These are phyloP conservation scores for Stylonectria norvegica DNA, from an alignment of 2,329 filamentous ascomycete genomes.

Conservation along the genomic window DNA sequence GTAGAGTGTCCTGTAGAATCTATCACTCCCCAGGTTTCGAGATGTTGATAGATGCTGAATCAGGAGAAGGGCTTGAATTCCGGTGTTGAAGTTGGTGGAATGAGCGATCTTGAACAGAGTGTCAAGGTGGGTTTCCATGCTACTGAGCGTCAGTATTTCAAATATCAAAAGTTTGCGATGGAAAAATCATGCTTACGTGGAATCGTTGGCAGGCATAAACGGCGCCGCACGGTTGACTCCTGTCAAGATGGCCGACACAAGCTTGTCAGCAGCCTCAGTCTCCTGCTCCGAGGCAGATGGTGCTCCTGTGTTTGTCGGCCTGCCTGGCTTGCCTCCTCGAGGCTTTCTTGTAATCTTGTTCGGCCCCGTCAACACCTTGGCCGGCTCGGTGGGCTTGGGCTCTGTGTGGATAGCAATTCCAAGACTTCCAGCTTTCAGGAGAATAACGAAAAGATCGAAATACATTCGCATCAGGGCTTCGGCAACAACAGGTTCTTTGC, in stretches of 20 bases:
- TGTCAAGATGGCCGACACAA: slow-evolving; percentile 86
- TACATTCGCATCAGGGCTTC: slow-evolving; percentile 84
- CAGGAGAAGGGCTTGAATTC: slow-evolving; percentile 89
- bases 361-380: slow-evolving; percentile 15
- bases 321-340: slow-evolving; percentile 16
- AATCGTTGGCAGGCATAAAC: slow-evolving; percentile 78
- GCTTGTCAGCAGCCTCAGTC: slow-evolving; percentile 70
- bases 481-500: slow-evolving; percentile 76
- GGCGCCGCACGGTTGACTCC: slow-evolving; percentile 96
- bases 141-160: slow-evolving; percentile 28
- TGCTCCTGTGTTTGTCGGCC: slow-evolving; percentile 7
- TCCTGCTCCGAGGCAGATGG: slow-evolving; percentile 53
- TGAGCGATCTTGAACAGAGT: slow-evolving; percentile 95
- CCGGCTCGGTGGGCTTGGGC: slow-evolving; percentile 36
- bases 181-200: slow-evolving; percentile 66
- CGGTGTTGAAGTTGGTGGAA: slow-evolving; percentile 98
- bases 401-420: slow-evolving; percentile 45
- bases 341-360: slow-evolving; percentile 26
- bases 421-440: slow-evolving; percentile 62
- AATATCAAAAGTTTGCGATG: not conserved
- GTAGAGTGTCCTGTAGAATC: slow-evolving; percentile 94
- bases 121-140: slow-evolving; percentile 83
- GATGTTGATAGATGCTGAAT: slow-evolving; percentile 86
- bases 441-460: slow-evolving; percentile 79
- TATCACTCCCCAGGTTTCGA: slow-evolving; percentile 77